Evolutionary conservation across 2,329 filamentous ascomycete species (phyloP).

Genomic region (Colletotrichum ledebouriae): DNA sequence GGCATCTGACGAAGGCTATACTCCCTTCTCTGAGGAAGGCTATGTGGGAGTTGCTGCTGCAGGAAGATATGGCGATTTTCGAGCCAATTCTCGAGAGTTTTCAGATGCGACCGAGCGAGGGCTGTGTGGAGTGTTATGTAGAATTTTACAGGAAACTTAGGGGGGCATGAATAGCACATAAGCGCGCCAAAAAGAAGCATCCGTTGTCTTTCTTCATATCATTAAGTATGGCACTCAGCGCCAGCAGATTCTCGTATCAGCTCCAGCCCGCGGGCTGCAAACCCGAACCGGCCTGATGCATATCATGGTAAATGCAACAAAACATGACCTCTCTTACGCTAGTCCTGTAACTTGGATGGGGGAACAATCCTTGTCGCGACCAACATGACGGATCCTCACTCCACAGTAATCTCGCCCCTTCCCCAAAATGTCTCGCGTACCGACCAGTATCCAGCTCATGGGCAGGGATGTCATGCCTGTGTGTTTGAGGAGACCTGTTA

Average conservation of each 20-base stretch:
- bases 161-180: neutral
- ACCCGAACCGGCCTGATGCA: neutral
- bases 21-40: no score
- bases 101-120: no score
- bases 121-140: no score
- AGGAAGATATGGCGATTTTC: no score
- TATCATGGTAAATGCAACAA: neutral
- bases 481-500: neutral
- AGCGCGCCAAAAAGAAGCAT: neutral
- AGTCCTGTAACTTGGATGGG: neutral
- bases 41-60: no score
- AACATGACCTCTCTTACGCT: neutral
- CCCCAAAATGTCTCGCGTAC: neutral
- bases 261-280: neutral
- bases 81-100: no score
- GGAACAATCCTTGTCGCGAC: conserved; percentile 1
- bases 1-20: no score
- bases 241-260: neutral
- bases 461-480: neutral
- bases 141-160: neutral
- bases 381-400: neutral
- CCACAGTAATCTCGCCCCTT: neutral
- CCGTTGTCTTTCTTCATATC: neutral
- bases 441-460: neutral
- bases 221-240: neutral